These are phyloP conservation scores for Hypoxylon sp. DNA, from an alignment of 2,329 filamentous ascomycete species.

Conservation along the genomic window DNA sequence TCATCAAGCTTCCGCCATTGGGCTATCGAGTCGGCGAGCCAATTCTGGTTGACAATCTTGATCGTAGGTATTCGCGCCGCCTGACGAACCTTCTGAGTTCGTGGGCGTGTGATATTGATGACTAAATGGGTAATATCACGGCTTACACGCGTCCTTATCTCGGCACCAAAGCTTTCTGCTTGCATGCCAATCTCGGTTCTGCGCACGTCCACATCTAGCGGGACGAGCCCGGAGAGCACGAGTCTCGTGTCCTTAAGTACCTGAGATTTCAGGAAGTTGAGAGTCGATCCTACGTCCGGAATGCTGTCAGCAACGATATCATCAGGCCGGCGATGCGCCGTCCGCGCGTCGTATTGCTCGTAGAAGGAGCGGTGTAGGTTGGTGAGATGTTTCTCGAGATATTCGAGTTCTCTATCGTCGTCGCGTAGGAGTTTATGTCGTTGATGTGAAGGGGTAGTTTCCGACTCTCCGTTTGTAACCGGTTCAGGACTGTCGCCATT, in stretches of 20 bases:
- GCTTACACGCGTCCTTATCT: slow-evolving; percentile 70
- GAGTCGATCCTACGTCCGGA: slow-evolving; percentile 88
- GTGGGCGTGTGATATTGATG: slow-evolving; percentile 77
- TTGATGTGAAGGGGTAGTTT: slow-evolving; percentile 58
- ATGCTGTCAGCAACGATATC: slow-evolving; percentile 68
- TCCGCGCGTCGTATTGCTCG: slow-evolving; percentile 79
- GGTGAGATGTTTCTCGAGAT: slow-evolving; percentile 82
- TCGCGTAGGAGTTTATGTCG: slow-evolving; percentile 87
- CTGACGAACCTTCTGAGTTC: slow-evolving; percentile 92
- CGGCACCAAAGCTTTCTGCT: slow-evolving; percentile 87
- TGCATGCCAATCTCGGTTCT: slow-evolving; percentile 90
- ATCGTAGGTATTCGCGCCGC: slow-evolving; percentile 84
- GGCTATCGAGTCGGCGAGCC: slow-evolving; percentile 87
- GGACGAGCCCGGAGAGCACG: slow-evolving; percentile 92
- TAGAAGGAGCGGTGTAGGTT: slow-evolving; percentile 86
- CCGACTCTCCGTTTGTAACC: slow-evolving; percentile 49
- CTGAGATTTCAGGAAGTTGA: slow-evolving; percentile 83
- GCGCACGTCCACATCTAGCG: slow-evolving; percentile 82
- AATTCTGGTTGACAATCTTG: slow-evolving; percentile 92
- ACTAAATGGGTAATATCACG: slow-evolving; percentile 81
- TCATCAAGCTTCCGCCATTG: slow-evolving; percentile 89
- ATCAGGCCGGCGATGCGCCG: slow-evolving; percentile 63
- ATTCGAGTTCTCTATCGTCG: slow-evolving; percentile 85
- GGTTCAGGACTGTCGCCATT: slow-evolving; percentile 60
- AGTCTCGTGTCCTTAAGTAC: slow-evolving; percentile 83